Conservation (phyloP, 2,329 filamentous ascomycete species). For the Coleophoma crateriformis region DNA sequence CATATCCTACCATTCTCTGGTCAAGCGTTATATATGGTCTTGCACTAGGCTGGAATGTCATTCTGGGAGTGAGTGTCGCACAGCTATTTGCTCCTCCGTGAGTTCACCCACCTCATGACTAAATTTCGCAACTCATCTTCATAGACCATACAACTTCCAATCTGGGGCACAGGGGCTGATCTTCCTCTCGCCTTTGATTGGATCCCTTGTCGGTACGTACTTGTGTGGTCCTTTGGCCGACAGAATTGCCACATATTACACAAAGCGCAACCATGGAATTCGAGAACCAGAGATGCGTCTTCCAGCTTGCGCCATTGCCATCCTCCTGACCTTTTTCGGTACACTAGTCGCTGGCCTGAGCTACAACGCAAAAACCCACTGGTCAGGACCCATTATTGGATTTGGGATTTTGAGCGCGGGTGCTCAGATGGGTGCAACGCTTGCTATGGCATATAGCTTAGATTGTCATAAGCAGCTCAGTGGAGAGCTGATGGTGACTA, state of each 20-base stretch:
- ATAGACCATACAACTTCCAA: slow-evolving; percentile 34
- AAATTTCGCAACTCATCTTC: slow-evolving; percentile 31
- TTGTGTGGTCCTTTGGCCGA: slow-evolving; percentile 11
- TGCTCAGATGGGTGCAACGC: slow-evolving; percentile 23
- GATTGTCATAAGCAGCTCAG: slow-evolving; percentile 22
- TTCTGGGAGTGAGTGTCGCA: slow-evolving; percentile 42
- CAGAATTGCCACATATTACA: slow-evolving; percentile 29
- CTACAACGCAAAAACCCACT: slow-evolving; percentile 19
- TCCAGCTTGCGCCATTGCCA: slow-evolving; percentile 26
- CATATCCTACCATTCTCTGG: slow-evolving; percentile 11
- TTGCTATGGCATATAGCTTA: slow-evolving; percentile 19
- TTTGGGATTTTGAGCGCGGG: slow-evolving; percentile 21
- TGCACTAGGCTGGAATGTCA: slow-evolving; percentile 28
- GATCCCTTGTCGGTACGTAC: slow-evolving; percentile 10
- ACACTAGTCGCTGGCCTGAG: slow-evolving; percentile 15
- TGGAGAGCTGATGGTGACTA: slow-evolving; percentile 24
- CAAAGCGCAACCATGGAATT: slow-evolving; percentile 45
- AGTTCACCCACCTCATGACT: neutral
- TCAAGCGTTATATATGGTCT: slow-evolving; percentile 29
- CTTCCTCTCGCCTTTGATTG: slow-evolving; percentile 11
- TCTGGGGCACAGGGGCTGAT: slow-evolving; percentile 25
- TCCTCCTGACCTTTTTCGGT: slow-evolving; percentile 21
- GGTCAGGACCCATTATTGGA: slow-evolving; percentile 19
- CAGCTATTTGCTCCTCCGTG: slow-evolving; percentile 32
- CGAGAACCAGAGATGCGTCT: slow-evolving; percentile 55